These are phyloP conservation scores for Gastrolobium villosum DNA, from an alignment of 306 rosid genomes.

Conservation along the genomic window DNA sequence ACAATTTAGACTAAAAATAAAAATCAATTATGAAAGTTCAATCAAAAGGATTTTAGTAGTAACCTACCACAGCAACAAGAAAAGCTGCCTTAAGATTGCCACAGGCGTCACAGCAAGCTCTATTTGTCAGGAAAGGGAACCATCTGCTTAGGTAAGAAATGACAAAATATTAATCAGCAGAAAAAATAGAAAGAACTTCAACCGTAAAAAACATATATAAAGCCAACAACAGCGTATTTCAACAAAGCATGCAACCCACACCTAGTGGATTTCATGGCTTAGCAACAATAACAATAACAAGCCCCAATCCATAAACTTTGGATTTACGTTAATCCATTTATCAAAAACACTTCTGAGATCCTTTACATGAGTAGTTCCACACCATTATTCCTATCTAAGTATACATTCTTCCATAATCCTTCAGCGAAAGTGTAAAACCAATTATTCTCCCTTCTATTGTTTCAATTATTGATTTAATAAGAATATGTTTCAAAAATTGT, in stretches of 20 bases:
- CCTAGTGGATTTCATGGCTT: constrained; percentile 15
- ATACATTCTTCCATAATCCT: constrained; percentile 26
- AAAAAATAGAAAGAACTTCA: constrained; percentile 19
- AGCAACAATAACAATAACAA: constrained; percentile 5
- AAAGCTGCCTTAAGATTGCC: constrained; percentile 99
- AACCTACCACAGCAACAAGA: constrained; percentile 95
- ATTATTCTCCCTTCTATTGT: constrained; percentile 11
- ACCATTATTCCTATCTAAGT: constrained; percentile 29
- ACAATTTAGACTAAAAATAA: constrained; percentile 1
- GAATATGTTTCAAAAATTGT: constrained; percentile 7
- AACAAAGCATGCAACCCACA: constrained; percentile 19
- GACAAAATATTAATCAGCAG: constrained; percentile 42
- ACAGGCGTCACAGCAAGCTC: constrained; percentile 99
- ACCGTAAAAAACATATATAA: constrained; percentile 13
- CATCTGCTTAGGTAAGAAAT: constrained; percentile 67
- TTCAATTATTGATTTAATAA: constrained; percentile 21
- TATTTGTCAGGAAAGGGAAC: constrained; percentile 91
- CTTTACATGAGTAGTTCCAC: constrained; percentile 24
- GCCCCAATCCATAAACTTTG: constrained; percentile 8
- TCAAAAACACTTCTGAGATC: constrained; percentile 31
- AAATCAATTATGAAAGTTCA: constrained; percentile 29
- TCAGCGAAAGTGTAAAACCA: constrained; percentile 23
- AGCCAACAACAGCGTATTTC: constrained; percentile 21
- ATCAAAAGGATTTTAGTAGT: constrained; percentile 36
- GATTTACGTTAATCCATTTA: constrained; percentile 35